Evolutionary conservation across 495 filamentous ascomycete genomes (phyloP).

Genomic region (Aspergillus sclerotiicarbonarius): DNA sequence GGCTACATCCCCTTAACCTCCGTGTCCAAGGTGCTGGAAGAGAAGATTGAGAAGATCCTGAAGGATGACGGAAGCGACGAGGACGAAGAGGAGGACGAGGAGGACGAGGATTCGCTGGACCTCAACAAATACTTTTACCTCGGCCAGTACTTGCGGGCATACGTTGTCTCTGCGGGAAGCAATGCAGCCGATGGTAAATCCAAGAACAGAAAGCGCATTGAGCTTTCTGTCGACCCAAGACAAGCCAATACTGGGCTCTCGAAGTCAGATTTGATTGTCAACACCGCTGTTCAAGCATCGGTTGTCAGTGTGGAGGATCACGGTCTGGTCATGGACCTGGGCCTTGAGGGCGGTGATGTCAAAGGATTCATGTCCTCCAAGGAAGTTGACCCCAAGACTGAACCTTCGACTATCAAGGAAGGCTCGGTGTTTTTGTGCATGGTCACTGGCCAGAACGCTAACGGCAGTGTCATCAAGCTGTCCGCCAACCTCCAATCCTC

Average conservation of each 20-base stretch:
- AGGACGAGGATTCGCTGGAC: constrained; percentile 61
- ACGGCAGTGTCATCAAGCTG: constrained; percentile 82
- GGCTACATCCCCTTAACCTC: constrained; percentile 90
- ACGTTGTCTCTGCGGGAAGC: constrained; percentile 68
- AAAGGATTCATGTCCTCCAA: constrained; percentile 88
- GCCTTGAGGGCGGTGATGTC: constrained; percentile 61
- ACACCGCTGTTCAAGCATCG: constrained; percentile 79
- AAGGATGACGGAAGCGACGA: constrained; percentile 53
- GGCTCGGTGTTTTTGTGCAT: constrained; percentile 83
- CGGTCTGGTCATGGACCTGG: constrained; percentile 89
- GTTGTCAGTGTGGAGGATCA: constrained; percentile 92
- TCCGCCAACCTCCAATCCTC: constrained; percentile 67
- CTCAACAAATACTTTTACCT: constrained; percentile 70
- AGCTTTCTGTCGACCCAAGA: constrained; percentile 75
- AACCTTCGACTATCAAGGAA: constrained; percentile 64
- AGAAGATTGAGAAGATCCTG: constrained; percentile 62
- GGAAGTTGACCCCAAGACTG: constrained; percentile 62
- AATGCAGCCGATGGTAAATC: constrained; percentile 52
- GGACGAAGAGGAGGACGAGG: constrained; percentile 50
- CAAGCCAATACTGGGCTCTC: constrained; percentile 71
- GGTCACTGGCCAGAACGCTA: constrained; percentile 69
- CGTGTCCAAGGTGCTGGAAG: constrained; percentile 71
- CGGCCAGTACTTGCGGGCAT: constrained; percentile 87
- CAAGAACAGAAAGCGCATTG: constrained; percentile 77
- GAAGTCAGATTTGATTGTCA: constrained; percentile 64